These are phyloP conservation scores for Chaetothyriales sp. DNA, from an alignment of 2,329 filamentous ascomycete species.

Conservation along the genomic window DNA sequence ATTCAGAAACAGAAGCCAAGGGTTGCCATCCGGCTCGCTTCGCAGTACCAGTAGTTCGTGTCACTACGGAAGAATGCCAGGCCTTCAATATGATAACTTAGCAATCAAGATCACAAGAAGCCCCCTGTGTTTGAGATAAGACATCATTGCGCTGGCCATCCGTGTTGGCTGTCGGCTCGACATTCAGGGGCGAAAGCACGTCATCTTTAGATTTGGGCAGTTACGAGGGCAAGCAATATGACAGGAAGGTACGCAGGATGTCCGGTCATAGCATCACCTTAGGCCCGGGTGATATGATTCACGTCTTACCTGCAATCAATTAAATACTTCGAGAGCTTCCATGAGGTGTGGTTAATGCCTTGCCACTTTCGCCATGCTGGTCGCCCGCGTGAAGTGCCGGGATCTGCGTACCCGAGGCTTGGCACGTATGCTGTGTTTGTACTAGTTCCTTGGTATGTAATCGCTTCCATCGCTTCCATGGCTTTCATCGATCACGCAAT, in stretches of 20 bases:
- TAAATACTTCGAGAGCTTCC: background rate
- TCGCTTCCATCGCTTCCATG: background rate
- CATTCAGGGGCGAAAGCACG: background rate
- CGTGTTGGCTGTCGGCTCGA: background rate
- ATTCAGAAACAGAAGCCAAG: background rate
- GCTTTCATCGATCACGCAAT: background rate
- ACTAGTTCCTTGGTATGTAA: background rate
- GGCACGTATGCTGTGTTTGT: background rate
- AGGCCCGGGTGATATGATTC: too few relatives aligned
- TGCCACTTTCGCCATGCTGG: background rate
- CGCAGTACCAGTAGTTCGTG: background rate
- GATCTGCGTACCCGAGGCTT: background rate
- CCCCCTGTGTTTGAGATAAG: background rate
- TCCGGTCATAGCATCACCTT: background rate
- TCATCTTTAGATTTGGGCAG: background rate
- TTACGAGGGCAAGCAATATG: background rate
- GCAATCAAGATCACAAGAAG: background rate
- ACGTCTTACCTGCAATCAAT: background rate
- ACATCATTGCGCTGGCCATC: background rate
- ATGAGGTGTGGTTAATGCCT: background rate
- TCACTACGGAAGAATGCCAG: background rate
- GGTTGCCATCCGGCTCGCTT: background rate
- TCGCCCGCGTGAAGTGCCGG: background rate
- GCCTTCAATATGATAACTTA: background rate
- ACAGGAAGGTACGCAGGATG: background rate